Percentiles rank a stretch among this genome's conserved stretches.
phyloP scores from a whole-genome alignment of 2,329 filamentous ascomycete species.

The Nemania serpens region DNA sequence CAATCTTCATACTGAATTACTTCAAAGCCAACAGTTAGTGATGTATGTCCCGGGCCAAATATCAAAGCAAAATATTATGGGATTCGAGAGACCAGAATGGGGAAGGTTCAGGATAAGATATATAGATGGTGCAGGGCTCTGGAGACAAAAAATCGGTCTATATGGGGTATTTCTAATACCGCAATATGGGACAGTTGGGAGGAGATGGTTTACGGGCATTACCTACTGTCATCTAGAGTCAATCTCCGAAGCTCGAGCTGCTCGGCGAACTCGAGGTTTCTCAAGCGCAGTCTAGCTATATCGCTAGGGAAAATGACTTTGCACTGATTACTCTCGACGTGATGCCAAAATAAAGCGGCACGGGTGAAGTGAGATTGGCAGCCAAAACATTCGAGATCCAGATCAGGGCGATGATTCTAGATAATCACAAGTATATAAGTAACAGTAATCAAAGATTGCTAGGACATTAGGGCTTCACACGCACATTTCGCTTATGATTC shows the following conservation, averaged over 20 bases:
- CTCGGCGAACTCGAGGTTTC: slow-evolving; percentile 45
- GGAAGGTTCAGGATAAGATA: too few relatives aligned
- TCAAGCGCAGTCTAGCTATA: slow-evolving; percentile 44
- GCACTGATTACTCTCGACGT: slow-evolving; percentile 53
- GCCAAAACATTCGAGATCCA: slow-evolving; percentile 53
- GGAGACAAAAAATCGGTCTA: too few relatives aligned
- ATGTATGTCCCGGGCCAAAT: neutral
- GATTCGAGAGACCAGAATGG: too few relatives aligned
- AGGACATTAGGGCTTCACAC: neutral
- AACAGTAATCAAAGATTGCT: slow-evolving; percentile 4
- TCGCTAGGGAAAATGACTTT: slow-evolving; percentile 39
- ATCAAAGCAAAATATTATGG: too few relatives aligned
- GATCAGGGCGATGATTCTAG: slow-evolving; percentile 47
- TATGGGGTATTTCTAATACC: too few relatives aligned
- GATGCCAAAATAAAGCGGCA: slow-evolving; percentile 47
- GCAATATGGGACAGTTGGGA: too few relatives aligned
- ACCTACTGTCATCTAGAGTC: slow-evolving; percentile 13
- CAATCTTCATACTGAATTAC: neutral
- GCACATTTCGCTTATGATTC: slow-evolving; percentile 29
- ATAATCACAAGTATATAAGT: neutral
- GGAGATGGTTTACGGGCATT: neutral
- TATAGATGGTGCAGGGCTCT: too few relatives aligned
- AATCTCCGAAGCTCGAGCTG: slow-evolving; percentile 23
- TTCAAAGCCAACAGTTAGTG: slow-evolving; percentile 1
- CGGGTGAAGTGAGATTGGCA: slow-evolving; percentile 47